These are phyloP conservation scores for Termitomyces bulborhizus DNA, from an alignment of 768 basidiomycete genomes.

Conservation along the genomic window DNA sequence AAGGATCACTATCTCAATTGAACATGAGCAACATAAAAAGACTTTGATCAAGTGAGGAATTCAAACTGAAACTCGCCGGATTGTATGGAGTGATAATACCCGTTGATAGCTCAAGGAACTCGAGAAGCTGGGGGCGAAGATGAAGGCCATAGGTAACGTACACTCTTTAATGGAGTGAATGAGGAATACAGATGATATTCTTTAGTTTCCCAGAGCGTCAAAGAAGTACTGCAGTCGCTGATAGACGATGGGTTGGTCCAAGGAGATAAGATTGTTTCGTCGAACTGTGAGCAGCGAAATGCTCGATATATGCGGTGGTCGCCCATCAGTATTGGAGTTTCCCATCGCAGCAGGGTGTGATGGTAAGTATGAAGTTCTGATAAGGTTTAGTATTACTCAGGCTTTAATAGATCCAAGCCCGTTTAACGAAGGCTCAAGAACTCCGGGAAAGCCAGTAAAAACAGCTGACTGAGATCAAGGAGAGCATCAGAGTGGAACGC, in stretches of 20 bases:
- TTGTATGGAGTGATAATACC: neutral
- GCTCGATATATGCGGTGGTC: conserved; percentile 15
- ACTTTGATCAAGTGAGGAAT: conserved; percentile 62
- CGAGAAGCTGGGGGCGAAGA: conserved; percentile 82
- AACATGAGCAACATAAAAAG: conserved; percentile 45
- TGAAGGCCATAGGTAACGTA: conserved; percentile 79
- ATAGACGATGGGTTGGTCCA: conserved; percentile 85
- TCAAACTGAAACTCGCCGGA: neutral
- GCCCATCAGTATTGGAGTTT: conserved; percentile 69
- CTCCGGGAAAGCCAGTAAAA: conserved; percentile 31
- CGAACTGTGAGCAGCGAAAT: conserved; percentile 62
- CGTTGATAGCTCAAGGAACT: conserved; percentile 73
- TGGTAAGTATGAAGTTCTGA: conserved; percentile 34
- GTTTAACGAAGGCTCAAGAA: conserved; percentile 45
- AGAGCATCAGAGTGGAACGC: conserved; percentile 44
- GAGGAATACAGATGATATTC: neutral
- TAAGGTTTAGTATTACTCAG: neutral
- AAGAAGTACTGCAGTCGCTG: conserved; percentile 84
- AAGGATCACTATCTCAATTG: neutral
- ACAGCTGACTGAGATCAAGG: conserved; percentile 45
- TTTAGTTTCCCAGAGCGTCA: conserved; percentile 83
- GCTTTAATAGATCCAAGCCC: conserved; percentile 41
- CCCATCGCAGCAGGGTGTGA: conserved; percentile 79
- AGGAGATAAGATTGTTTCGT: conserved; percentile 89
- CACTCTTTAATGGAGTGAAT: neutral